Conservation (phyloP, 2,329 filamentous ascomycete genomes). For the Botrytis deweyae region DNA sequence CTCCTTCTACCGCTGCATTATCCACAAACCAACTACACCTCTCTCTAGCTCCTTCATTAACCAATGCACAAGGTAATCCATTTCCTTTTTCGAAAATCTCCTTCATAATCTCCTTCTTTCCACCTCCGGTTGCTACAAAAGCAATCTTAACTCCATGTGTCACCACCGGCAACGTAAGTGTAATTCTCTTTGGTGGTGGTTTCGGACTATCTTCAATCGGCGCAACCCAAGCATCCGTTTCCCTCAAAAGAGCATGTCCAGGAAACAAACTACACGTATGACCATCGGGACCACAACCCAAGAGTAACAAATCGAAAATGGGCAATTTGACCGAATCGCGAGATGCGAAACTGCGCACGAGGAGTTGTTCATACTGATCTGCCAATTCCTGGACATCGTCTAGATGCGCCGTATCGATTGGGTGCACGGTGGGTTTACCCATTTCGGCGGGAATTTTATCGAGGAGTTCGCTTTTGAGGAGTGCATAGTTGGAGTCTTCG, state of each 20-base stretch:
- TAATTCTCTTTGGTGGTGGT: conserved; percentile 87
- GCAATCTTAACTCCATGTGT: conserved; percentile 82
- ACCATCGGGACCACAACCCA: conserved; percentile 92
- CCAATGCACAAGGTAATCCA: conserved; percentile 78
- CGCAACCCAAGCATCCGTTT: conserved; percentile 87
- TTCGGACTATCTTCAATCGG: conserved; percentile 93
- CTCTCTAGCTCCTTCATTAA: conserved; percentile 82
- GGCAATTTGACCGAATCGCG: conserved; percentile 93
- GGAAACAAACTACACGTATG: conserved; percentile 98
- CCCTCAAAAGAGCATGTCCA: conserved; percentile 79
- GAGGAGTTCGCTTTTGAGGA: conserved; percentile 83
- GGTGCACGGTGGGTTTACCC: conserved; percentile 67
- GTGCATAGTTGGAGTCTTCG: conserved; percentile 88
- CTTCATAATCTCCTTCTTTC: conserved; percentile 91
- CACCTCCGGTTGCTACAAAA: conserved; percentile 85
- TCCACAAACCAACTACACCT: conserved; percentile 97
- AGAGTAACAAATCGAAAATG: conserved; percentile 89
- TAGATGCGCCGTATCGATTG: conserved; percentile 67
- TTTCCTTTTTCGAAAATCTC: conserved; percentile 79
- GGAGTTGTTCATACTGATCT: conserved; percentile 85
- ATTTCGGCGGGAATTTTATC: conserved; percentile 75
- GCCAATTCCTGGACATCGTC: conserved; percentile 88
- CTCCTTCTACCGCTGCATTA: conserved; percentile 77
- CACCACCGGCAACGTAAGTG: conserved; percentile 86
- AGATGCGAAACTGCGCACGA: conserved; percentile 83